Percentiles rank a stretch among this genome's conserved stretches.
phyloP scores from a whole-genome alignment of 1,284 basidiomycete genomes.

The Sanghuangporus weigelae region DNA sequence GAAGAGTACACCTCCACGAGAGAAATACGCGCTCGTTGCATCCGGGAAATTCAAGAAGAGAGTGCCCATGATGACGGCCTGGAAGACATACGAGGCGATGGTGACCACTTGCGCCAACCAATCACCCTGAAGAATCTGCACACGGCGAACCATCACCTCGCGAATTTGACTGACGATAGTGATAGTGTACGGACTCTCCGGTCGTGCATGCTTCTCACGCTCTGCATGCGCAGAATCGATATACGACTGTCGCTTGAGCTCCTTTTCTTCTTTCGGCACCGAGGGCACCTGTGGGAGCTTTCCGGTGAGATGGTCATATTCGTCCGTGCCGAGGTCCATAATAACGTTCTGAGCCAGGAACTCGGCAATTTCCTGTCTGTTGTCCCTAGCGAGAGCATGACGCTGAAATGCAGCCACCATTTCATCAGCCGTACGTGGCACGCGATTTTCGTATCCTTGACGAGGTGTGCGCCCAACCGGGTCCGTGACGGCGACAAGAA shows the following conservation, averaged over 20 bases:
- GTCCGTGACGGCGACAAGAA: constrained; percentile 46
- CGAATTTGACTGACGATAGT: constrained; percentile 27
- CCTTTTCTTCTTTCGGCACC: constrained; percentile 32
- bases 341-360: constrained; percentile 32
- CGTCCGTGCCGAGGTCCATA: neutral
- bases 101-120: constrained; percentile 35
- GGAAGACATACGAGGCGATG: constrained; percentile 44
- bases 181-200: constrained; percentile 22
- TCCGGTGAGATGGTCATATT: neutral
- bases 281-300: neutral
- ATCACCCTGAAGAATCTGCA: constrained; percentile 34
- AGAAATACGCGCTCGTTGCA: constrained; percentile 66
- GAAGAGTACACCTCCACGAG: constrained; percentile 74
- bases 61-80: constrained; percentile 73
- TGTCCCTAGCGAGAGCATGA: constrained; percentile 25
- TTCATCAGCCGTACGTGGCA: constrained; percentile 59
- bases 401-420: constrained; percentile 41
- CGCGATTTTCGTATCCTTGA: constrained; percentile 38
- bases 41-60: constrained; percentile 64
- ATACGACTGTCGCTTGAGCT: constrained; percentile 84
- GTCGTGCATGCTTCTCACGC: constrained; percentile 15
- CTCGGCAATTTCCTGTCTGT: constrained; percentile 31
- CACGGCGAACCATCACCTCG: constrained; percentile 30
- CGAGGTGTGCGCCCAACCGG: constrained; percentile 50
- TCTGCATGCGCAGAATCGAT: constrained; percentile 36